Base-by-base conservation (phyloP, 148 eudicot genomes). In the Rhododendron ferrugineum region DNA sequence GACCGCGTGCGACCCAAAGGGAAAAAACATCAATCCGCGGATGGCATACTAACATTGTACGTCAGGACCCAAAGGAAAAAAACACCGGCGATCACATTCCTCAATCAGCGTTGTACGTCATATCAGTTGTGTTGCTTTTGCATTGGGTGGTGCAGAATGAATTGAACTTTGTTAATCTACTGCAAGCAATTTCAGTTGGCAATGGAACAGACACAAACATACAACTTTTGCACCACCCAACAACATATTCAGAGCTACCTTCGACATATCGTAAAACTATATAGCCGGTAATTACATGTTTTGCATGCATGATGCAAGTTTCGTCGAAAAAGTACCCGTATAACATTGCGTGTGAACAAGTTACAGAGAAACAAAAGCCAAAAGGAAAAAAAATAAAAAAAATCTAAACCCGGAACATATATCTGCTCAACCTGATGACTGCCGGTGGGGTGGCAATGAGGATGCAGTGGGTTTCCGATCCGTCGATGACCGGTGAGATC, bases 401-500 rank as follows among this genome's bases (percentile, higher is more conserved):
- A 11, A 30, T 28, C 3, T 79, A 28, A 18, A 28, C 40, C 18
- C 37, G 13, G 37, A 7, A 30, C 6, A 28, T 54, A 18, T 22
- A 23, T 75, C 47, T 37, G 20, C 85, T 88, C 87, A 93, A 47
- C 85, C 90, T 9, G 93, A 89, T 42, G 92, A 86, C 64, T 92
- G 90, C 78, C 85, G 86, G 23, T 88, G 82, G 22, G 93, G 37
- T 22, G 90, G 89, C 90, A 94, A 77, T 30, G 98, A 95, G 34
- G 96, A 92, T 3, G 85, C 96, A 28, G 89, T 87, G 16, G 94
- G 95, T 23, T 93, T 88, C 78, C 82, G 64, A 62, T 86, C 80
- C 87, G 88, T 80, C 13, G 92, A 90, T 46, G 95, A 88, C 52
- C 82, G 89, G 42, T 84, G 91, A 32, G 89, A 88, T 81, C 88